These are phyloP conservation scores for Exophiala alcalophila DNA, from an alignment of 2,329 filamentous ascomycete genomes.

Conservation along the genomic window DNA sequence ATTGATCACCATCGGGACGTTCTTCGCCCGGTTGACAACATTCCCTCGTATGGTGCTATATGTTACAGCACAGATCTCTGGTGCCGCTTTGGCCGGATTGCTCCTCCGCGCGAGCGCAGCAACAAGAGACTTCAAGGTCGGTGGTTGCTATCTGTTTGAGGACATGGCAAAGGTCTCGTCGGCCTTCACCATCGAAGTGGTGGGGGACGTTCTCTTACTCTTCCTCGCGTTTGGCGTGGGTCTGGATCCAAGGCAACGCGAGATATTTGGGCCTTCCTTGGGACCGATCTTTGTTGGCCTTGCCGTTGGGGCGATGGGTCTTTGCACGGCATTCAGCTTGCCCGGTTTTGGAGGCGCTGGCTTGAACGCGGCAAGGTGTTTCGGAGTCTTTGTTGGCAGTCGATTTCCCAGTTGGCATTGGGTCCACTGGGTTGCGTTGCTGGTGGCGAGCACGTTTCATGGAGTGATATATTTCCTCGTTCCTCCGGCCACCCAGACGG, in stretches of 20 bases:
- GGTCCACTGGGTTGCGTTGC: slow-evolving; percentile 39
- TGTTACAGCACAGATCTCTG: slow-evolving; percentile 45
- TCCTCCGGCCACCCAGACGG: slow-evolving; percentile 23
- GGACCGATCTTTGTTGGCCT: slow-evolving; percentile 50
- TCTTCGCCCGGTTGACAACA: slow-evolving; percentile 50
- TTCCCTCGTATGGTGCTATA: slow-evolving; percentile 51
- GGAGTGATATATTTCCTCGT: slow-evolving; percentile 35
- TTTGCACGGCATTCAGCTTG: slow-evolving; percentile 40
- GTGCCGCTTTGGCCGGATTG: slow-evolving; percentile 46
- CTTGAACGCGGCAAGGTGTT: slow-evolving; percentile 47
- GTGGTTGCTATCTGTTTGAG: slow-evolving; percentile 42
- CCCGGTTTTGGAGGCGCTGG: slow-evolving; percentile 45
- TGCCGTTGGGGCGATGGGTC: slow-evolving; percentile 38
- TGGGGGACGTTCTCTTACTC: slow-evolving; percentile 46
- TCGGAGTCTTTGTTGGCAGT: slow-evolving; percentile 42
- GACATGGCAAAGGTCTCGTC: slow-evolving; percentile 38
- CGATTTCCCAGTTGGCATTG: slow-evolving; percentile 38
- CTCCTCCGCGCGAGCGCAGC: slow-evolving; percentile 41
- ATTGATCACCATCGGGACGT: slow-evolving; percentile 52
- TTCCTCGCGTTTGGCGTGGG: slow-evolving; percentile 54
- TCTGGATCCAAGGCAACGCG: slow-evolving; percentile 52
- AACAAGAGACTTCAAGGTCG: slow-evolving; percentile 35
- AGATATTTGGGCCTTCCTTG: slow-evolving; percentile 50
- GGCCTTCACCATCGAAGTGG: slow-evolving; percentile 50
- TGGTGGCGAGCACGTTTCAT: slow-evolving; percentile 35